Conservation (phyloP, 352 stramenopile species). For the Phytophthora melonis region DNA sequence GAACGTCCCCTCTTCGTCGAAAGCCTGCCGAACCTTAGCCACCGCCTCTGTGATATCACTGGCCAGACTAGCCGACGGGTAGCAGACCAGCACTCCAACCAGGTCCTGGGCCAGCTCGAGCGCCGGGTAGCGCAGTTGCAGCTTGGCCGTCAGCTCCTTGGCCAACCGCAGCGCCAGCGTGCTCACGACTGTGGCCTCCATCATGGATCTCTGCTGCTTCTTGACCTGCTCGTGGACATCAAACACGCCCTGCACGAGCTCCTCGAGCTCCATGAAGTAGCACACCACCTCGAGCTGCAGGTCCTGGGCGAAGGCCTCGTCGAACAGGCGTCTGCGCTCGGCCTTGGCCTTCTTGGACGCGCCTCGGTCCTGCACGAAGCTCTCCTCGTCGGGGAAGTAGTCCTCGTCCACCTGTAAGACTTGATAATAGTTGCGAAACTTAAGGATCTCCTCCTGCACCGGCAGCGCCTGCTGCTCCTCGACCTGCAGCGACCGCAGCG, state of each 20-base stretch:
- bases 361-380: background rate
- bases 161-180: constrained; percentile 36
- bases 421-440: constrained; percentile 35
- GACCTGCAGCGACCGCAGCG: background rate
- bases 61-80: no score
- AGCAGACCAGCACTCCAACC: no score
- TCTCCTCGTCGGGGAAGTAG: constrained; percentile 12
- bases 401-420: constrained; percentile 20
- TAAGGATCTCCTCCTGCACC: background rate
- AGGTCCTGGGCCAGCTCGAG: constrained; percentile 20
- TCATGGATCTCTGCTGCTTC: constrained; percentile 33
- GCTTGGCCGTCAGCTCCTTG: constrained; percentile 2
- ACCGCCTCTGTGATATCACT: no score
- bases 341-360: background rate
- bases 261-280: constrained; percentile 39
- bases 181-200: constrained; percentile 37
- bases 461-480: constrained; percentile 1
- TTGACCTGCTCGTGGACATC: constrained; percentile 35
- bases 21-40: no score
- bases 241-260: constrained; percentile 23
- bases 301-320: constrained; percentile 36
- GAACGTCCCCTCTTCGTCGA: no score
- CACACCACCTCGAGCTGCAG: constrained; percentile 29
- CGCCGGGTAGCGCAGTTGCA: constrained; percentile 34
- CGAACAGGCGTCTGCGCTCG: constrained; percentile 24